Evolutionary conservation across 2,329 filamentous ascomycete species (phyloP), one percentile per base, ranked within the genome.

Genomic region (Acrodontium crateriforme): DNA sequence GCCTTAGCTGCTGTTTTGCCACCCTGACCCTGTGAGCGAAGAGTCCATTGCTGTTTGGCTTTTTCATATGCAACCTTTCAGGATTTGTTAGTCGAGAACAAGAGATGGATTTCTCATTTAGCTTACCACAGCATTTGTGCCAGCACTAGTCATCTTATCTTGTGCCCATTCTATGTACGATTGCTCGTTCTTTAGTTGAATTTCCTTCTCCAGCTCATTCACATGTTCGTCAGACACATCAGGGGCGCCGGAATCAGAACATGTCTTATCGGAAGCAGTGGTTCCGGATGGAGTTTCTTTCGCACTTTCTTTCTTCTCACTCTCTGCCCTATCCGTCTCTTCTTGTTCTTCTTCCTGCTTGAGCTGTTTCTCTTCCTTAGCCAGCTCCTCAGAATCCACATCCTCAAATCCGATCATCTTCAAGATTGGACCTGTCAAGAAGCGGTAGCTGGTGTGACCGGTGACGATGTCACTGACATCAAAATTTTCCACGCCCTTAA

Each of bases 401-500:
- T 68, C 64, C 27, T 67, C 61, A 35, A 66, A 67, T 3, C 63
- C 65, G 15, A 68, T 63, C 31, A 60, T 59, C 34, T 58, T 55
- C 18, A 69, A 39, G n/a, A 69, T 62, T 2, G 47, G 52, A 6
- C 65, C 65, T 1, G 62, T 63, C 3, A 66, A 51, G 38, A 60
- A 65, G 11, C 63, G 50, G 41, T 69, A 69, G 24, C 53, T 50
- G 3, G 63, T 50, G 40, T 69, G 65, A 0, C 64, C 64, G n/a
- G 52, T 54, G 0, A 69, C 61, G 2, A 63, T 46, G 14, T 62
- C 58, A 9, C 55, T 62, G 13, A 68, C 60, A 36, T 69, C 65
- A 9, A 69, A 58, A 18, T 68, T 71, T 31, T 68, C 59, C 0
- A 89, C 65, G 2, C 77, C 77, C 4, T 69, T 65, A 10, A 85